These are phyloP conservation scores for Afroboletus lepidellus DNA, from an alignment of 1,284 basidiomycete genomes.

Conservation along the genomic window DNA sequence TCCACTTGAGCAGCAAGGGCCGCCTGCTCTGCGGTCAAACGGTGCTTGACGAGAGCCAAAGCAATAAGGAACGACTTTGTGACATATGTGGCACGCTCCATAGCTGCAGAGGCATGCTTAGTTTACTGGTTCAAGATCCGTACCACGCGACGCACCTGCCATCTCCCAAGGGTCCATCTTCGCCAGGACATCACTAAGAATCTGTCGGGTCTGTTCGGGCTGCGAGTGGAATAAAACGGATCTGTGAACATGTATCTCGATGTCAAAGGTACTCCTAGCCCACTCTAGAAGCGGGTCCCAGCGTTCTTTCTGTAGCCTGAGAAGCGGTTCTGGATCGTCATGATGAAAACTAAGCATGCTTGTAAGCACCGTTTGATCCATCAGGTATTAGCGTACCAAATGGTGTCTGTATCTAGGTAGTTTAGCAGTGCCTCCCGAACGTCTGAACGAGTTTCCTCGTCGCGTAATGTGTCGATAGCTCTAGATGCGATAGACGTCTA, in stretches of 20 bases:
- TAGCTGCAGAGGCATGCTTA: constrained; percentile 50
- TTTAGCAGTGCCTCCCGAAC: constrained; percentile 75
- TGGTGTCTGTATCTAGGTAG: constrained; percentile 94
- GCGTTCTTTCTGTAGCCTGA: constrained; percentile 78
- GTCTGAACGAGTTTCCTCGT: constrained; percentile 55
- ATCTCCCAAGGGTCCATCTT: constrained; percentile 81
- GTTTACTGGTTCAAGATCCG: background rate
- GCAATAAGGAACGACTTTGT: constrained; percentile 93
- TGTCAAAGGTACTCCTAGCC: constrained; percentile 64
- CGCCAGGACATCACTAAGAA: constrained; percentile 57
- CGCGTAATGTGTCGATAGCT: constrained; percentile 80
- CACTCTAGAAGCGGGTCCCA: constrained; percentile 91
- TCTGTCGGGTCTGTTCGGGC: constrained; percentile 61
- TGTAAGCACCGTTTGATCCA: constrained; percentile 6
- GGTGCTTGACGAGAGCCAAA: constrained; percentile 78
- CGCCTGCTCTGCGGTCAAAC: constrained; percentile 81
- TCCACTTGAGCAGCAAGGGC: constrained; percentile 88
- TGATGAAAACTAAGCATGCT: constrained; percentile 70
- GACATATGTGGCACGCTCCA: constrained; percentile 89
- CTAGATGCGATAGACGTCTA: constrained; percentile 85
- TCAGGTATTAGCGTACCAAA: constrained; percentile 61
- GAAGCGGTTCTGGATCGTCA: constrained; percentile 73
- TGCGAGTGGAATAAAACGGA: constrained; percentile 72
- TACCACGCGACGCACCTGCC: constrained; percentile 62
- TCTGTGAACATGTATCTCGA: constrained; percentile 66